These are phyloP conservation scores for Fusarium caatingaense DNA, from an alignment of 2,329 filamentous ascomycete genomes.

Conservation along the genomic window DNA sequence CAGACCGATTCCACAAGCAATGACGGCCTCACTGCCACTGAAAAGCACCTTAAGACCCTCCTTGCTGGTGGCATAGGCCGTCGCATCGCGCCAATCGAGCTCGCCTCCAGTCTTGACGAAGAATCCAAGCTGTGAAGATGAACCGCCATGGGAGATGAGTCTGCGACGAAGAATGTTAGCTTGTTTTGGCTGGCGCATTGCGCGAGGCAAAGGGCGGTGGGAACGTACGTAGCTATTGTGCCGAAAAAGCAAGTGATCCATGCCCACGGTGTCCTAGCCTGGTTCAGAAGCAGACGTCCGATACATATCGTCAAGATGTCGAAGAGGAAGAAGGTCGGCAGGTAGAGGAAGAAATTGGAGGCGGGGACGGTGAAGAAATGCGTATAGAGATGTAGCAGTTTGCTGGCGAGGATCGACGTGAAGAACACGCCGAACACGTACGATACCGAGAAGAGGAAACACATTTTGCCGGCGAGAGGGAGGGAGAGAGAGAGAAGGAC, in stretches of 20 bases:
- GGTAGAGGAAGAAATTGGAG: slow-evolving; percentile 47
- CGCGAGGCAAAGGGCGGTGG: background rate
- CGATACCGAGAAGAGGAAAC: slow-evolving; percentile 39
- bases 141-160: slow-evolving; percentile 44
- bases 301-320: slow-evolving; percentile 45
- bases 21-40: slow-evolving; percentile 45
- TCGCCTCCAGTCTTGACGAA: slow-evolving; percentile 49
- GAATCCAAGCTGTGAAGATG: slow-evolving; percentile 50
- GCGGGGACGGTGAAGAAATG: slow-evolving; percentile 45
- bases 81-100: slow-evolving; percentile 50
- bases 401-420: slow-evolving; percentile 46
- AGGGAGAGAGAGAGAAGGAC: background rate
- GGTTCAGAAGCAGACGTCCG: slow-evolving; percentile 43
- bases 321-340: slow-evolving; percentile 48
- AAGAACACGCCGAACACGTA: slow-evolving; percentile 48
- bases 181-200: background rate
- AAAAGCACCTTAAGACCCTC: slow-evolving; percentile 50
- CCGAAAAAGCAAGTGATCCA: slow-evolving; percentile 38
- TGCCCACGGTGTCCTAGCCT: slow-evolving; percentile 35
- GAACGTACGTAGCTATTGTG: slow-evolving; percentile 44
- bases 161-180: slow-evolving; percentile 34
- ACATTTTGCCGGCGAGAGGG: slow-evolving; percentile 28
- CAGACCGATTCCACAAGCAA: slow-evolving; percentile 39
- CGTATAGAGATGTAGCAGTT: slow-evolving; percentile 46
- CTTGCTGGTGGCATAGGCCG: slow-evolving; percentile 46